Conservation (phyloP, 2,329 filamentous ascomycete genomes). For the Coniochaeta sp. region DNA sequence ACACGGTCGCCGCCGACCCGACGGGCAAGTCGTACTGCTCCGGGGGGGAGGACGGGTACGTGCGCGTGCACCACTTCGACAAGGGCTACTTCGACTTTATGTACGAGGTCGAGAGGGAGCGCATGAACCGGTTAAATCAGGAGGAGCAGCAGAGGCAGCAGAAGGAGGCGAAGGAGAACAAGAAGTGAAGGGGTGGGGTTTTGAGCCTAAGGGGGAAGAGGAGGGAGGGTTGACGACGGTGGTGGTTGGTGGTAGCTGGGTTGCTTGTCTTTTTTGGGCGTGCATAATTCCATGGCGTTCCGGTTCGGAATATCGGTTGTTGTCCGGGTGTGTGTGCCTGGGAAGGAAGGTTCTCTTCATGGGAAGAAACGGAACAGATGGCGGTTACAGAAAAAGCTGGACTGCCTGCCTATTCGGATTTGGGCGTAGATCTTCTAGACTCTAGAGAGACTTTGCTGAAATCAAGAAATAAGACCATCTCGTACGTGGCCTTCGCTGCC, state of each 20-base stretch:
- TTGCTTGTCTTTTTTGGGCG: neutral
- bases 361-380: neutral
- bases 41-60: slow-evolving; percentile 97
- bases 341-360: neutral
- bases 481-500: no score
- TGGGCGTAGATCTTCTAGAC: neutral
- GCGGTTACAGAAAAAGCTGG: neutral
- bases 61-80: slow-evolving; percentile 97
- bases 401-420: neutral
- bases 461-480: neutral
- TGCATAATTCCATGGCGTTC: neutral
- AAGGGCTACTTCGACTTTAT: slow-evolving; percentile 98
- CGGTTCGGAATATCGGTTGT: neutral
- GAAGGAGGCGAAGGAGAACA: slow-evolving; percentile 1
- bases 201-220: neutral
- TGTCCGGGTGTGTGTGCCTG: neutral
- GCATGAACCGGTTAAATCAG: slow-evolving; percentile 34
- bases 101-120: slow-evolving; percentile 96
- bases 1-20: slow-evolving; percentile 92
- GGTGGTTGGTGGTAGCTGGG: neutral
- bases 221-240: neutral
- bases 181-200: neutral
- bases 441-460: neutral
- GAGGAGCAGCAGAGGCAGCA: slow-evolving; percentile 3
- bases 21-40: slow-evolving; percentile 88